These are phyloP conservation scores for Andrographis paniculata DNA, from an alignment of 305 asterid species.

Conservation along the genomic window DNA sequence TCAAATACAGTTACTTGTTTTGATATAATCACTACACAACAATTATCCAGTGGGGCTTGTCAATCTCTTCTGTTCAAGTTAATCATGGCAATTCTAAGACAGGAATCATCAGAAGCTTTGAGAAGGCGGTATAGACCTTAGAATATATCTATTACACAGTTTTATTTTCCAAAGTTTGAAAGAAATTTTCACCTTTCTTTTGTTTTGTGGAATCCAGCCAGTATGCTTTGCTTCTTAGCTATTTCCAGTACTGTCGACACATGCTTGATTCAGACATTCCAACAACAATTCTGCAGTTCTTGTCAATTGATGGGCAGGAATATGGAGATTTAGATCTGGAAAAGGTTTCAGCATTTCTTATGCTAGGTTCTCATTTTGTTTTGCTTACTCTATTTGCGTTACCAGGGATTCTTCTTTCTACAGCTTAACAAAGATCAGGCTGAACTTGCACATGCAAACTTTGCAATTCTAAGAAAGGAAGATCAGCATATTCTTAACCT, in stretches of 20 bases:
- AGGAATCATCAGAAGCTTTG: slow-evolving; percentile 86
- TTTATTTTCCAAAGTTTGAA: slow-evolving; percentile 15
- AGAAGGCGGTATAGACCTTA: slow-evolving; percentile 72
- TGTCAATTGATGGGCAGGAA: slow-evolving; percentile 71
- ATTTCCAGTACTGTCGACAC: slow-evolving; percentile 90
- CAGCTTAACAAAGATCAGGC: slow-evolving; percentile 90
- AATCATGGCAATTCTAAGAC: slow-evolving; percentile 74
- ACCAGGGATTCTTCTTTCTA: slow-evolving; percentile 13
- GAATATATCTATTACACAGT: slow-evolving; percentile 11
- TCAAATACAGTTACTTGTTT: slow-evolving; percentile 67
- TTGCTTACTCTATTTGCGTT: slow-evolving; percentile 9
- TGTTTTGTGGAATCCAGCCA: slow-evolving; percentile 52
- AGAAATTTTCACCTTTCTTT: slow-evolving; percentile 15
- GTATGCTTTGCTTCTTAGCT: slow-evolving; percentile 90
- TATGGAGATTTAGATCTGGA: slow-evolving; percentile 74
- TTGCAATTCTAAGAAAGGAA: slow-evolving; percentile 76
- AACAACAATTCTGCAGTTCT: slow-evolving; percentile 55
- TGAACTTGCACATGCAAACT: slow-evolving; percentile 70
- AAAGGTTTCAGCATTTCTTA: slow-evolving; percentile 47
- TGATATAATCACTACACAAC: slow-evolving; percentile 71
- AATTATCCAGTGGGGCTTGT: slow-evolving; percentile 77
- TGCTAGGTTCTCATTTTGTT: slow-evolving; percentile 7
- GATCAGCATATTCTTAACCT: slow-evolving; percentile 69
- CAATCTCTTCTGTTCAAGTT: slow-evolving; percentile 88
- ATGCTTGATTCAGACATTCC: slow-evolving; percentile 88